phyloP scores from a whole-genome alignment of 768 basidiomycete genomes.

The Tulasnella sp. region DNA sequence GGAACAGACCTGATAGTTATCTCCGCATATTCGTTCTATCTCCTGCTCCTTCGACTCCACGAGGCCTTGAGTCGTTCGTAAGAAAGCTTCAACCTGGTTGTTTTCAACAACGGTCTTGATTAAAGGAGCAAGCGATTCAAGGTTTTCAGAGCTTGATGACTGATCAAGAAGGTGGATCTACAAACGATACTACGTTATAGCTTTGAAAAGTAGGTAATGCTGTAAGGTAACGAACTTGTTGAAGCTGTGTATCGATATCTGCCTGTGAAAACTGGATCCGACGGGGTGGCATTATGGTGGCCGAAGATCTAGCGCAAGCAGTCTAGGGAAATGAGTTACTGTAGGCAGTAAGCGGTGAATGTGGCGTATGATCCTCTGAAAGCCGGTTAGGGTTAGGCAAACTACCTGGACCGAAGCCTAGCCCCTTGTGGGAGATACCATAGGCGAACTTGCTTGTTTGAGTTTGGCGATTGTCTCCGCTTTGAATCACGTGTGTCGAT shows the following conservation, averaged over 20 bases:
- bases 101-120: conserved; percentile 87
- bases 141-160: conserved; percentile 81
- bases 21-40: conserved; percentile 89
- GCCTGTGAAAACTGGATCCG: conserved; percentile 55
- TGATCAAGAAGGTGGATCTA: conserved; percentile 83
- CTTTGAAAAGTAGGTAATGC: background rate
- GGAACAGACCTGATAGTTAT: conserved; percentile 59
- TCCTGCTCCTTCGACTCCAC: conserved; percentile 90
- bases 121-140: conserved; percentile 89
- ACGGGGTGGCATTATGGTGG: conserved; percentile 12
- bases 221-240: conserved; percentile 25
- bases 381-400: too few relatives aligned
- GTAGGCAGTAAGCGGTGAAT: too few relatives aligned
- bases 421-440: too few relatives aligned
- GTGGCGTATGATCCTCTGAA: too few relatives aligned
- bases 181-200: conserved; percentile 10
- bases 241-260: conserved; percentile 76
- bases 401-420: too few relatives aligned
- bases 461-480: too few relatives aligned
- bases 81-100: conserved; percentile 77
- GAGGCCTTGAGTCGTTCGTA: conserved; percentile 73
- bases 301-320: background rate
- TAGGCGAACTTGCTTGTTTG: too few relatives aligned
- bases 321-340: too few relatives aligned
- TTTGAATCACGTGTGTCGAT: too few relatives aligned